phyloP scores from a whole-genome alignment of 225 moss, liverwort and hornwort species.

The Straminergon stramineum region DNA sequence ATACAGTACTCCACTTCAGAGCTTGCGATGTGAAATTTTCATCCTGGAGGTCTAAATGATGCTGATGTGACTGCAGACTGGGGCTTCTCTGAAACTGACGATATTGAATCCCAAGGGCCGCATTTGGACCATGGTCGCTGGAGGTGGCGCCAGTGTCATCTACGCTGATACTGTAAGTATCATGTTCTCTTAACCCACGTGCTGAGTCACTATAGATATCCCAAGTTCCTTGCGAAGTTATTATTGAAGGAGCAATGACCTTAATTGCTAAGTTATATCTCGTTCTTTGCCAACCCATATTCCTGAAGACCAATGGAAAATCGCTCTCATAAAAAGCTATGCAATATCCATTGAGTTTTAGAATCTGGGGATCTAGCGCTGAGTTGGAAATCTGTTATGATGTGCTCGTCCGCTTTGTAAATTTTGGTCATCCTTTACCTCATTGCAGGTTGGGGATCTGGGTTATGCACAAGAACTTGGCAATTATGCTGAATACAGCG shows the following conservation, averaged over 20 bases:
- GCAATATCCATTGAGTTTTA: not conserved
- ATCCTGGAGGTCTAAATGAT: not conserved
- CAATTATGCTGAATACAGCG: slow-evolving; percentile 95
- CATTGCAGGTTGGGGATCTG: slow-evolving; percentile 75
- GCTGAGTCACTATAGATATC: not conserved
- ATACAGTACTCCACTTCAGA: not conserved
- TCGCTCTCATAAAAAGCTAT: not conserved
- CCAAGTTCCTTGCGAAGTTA: not conserved
- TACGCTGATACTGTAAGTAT: slow-evolving; percentile 86
- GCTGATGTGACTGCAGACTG: slow-evolving; percentile 56
- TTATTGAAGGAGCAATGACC: not conserved
- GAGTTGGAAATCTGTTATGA: not conserved
- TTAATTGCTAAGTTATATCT: not conserved
- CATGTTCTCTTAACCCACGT: not conserved
- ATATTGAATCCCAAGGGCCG: slow-evolving; percentile 93
- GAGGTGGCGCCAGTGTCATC: slow-evolving; percentile 97
- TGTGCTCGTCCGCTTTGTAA: not conserved
- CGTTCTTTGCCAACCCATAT: not conserved
- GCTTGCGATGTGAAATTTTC: not conserved
- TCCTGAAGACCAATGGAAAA: not conserved
- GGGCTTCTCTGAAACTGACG: slow-evolving; percentile 88
- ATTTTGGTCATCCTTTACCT: not conserved
- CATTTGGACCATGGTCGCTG: slow-evolving; percentile 99
- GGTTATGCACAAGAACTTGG: slow-evolving; percentile 93
- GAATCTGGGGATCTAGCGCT: not conserved